phyloP scores from a whole-genome alignment of 495 filamentous ascomycete genomes.

The Xylaria intraflava region DNA sequence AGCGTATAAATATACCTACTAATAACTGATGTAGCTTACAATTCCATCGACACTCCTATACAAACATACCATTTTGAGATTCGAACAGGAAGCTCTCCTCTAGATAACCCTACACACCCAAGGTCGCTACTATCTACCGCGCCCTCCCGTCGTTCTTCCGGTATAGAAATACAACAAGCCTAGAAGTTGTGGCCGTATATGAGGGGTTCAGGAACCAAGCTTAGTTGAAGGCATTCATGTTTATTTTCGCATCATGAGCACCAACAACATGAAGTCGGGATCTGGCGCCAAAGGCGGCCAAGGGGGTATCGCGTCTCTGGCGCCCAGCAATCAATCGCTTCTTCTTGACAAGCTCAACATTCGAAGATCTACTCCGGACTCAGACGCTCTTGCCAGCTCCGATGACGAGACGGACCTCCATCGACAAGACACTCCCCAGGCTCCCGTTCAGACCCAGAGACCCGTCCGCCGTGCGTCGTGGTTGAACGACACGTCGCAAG shows the following conservation, averaged over 20 bases:
- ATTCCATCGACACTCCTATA: conserved; percentile 3
- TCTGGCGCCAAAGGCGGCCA: conserved; percentile 36
- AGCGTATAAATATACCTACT: not conserved
- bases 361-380: conserved; percentile 77
- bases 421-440: conserved; percentile 41
- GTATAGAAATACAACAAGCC: conserved; percentile 1
- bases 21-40: not conserved
- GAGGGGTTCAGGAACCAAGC: conserved; percentile 8
- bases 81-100: not conserved
- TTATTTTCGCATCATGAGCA: conserved; percentile 38
- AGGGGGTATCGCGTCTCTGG: conserved; percentile 27
- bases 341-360: conserved; percentile 70
- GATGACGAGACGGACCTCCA: conserved; percentile 73
- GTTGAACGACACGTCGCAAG: conserved; percentile 53
- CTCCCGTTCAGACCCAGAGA: conserved; percentile 40
- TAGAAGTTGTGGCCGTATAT: conserved; percentile 6
- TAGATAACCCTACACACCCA: not conserved
- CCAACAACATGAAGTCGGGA: conserved; percentile 36
- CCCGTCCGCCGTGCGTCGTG: conserved; percentile 54
- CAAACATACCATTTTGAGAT: not conserved
- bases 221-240: conserved; percentile 7
- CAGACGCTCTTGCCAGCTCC: conserved; percentile 85
- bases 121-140: not conserved
- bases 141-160: conserved; percentile 2
- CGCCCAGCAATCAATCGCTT: conserved; percentile 50